These are phyloP conservation scores for Vigna nakashimae DNA, from an alignment of 306 rosid species.

Conservation along the genomic window DNA sequence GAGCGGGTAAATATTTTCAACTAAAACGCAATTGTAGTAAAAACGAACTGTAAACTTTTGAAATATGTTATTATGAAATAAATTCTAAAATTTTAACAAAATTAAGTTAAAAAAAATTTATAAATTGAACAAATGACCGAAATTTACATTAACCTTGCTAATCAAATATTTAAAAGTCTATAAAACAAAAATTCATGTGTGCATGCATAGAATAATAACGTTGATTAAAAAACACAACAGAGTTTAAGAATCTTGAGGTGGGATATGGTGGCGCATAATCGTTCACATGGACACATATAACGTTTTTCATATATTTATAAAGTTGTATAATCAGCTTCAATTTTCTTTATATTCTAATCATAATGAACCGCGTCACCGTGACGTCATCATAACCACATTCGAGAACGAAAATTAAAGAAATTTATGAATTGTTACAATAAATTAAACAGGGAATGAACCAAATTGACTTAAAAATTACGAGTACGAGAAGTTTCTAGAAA, in stretches of 20 bases:
- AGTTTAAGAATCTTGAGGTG: neutral
- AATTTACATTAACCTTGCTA: too few relatives aligned
- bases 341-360: neutral
- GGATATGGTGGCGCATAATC: constrained; percentile 9
- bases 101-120: too few relatives aligned
- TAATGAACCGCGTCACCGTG: neutral
- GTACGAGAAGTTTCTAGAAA: too few relatives aligned
- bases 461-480: too few relatives aligned
- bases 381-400: neutral
- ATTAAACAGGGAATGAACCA: neutral
- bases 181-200: neutral
- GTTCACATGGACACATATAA: constrained; percentile 33
- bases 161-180: neutral
- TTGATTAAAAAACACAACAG: neutral
- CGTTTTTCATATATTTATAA: constrained; percentile 4
- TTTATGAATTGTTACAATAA: neutral
- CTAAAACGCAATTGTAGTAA: neutral
- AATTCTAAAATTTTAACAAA: too few relatives aligned
- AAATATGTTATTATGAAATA: too few relatives aligned
- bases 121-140: too few relatives aligned
- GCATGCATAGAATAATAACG: neutral
- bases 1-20: neutral
- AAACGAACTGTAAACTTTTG: neutral
- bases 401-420: neutral
- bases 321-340: neutral